A percentile compares a stretch with the other conserved stretches of the same genome.
These are phyloP conservation scores for Chytriomyces confervae DNA, from an alignment of 192 early-diverging fungal genomes.

Conservation along the genomic window DNA sequence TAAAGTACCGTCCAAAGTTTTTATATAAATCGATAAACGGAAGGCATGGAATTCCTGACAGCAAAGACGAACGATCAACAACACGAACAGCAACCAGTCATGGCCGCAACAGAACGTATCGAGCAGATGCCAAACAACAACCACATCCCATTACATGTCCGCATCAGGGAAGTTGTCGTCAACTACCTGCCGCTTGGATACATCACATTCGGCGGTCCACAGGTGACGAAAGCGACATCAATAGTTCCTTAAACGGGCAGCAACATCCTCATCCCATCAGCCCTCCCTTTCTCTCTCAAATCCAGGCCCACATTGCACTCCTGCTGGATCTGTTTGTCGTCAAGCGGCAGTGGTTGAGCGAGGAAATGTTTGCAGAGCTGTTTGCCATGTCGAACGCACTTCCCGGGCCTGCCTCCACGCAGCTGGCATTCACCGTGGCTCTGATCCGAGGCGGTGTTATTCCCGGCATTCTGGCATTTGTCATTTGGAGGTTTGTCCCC, in stretches of 20 bases:
- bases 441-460: conserved; percentile 57
- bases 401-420: conserved; percentile 60
- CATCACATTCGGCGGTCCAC: conserved; percentile 72
- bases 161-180: conserved; percentile 39
- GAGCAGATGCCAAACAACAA: background rate
- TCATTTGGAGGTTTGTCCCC: conserved; percentile 59
- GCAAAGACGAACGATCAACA: too few species aligned
- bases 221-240: background rate
- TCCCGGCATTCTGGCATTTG: conserved; percentile 53
- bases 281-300: background rate
- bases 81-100: too few species aligned
- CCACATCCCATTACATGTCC: conserved; percentile 26
- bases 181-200: conserved; percentile 60
- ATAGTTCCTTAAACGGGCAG: background rate
- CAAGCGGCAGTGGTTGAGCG: conserved; percentile 59
- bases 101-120: too few species aligned
- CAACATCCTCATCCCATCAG: background rate
- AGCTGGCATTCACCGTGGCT: conserved; percentile 60
- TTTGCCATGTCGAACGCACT: conserved; percentile 63
- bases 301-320: conserved; percentile 59
- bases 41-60: too few species aligned
- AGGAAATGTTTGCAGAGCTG: conserved; percentile 60
- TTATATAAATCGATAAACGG: too few species aligned
- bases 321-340: conserved; percentile 63
- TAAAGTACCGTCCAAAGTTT: too few species aligned